phyloP scores from a whole-genome alignment of 768 basidiomycete species.

The Phylloporus sp. region DNA sequence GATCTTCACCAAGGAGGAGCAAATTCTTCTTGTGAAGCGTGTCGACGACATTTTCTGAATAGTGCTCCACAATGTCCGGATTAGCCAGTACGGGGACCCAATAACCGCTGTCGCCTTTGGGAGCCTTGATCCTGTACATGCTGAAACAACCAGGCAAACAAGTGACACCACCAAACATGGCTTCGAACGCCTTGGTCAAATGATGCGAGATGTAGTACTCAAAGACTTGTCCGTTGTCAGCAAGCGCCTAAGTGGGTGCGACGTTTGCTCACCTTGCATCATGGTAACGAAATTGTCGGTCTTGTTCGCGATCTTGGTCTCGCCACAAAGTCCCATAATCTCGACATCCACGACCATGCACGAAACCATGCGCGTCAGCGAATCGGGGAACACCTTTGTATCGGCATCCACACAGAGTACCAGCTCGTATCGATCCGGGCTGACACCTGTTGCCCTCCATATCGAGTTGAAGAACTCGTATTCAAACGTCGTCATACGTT shows the following conservation, averaged over 20 bases:
- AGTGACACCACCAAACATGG: conserved; percentile 98
- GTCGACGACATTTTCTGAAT: conserved; percentile 99
- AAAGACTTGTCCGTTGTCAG: conserved; percentile 59
- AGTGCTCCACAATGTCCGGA: conserved; percentile 97
- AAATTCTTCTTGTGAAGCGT: conserved; percentile 99
- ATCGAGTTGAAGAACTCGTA: conserved; percentile 99
- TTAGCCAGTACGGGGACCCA: conserved; percentile 99
- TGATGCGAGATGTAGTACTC: conserved; percentile 99
- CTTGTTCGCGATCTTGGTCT: conserved; percentile 99
- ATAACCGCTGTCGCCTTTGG: conserved; percentile 92
- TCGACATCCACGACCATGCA: conserved; percentile 97
- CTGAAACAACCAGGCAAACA: conserved; percentile 99
- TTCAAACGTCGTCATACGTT: conserved; percentile 99
- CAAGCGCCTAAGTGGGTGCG: neutral
- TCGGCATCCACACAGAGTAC: conserved; percentile 96
- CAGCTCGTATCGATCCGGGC: conserved; percentile 92
- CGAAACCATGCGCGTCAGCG: conserved; percentile 89
- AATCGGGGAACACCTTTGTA: conserved; percentile 99
- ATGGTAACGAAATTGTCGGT: conserved; percentile 98
- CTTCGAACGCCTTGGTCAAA: conserved; percentile 98
- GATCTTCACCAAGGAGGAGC: conserved; percentile 96
- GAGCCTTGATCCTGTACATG: conserved; percentile 99
- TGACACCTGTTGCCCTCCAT: conserved; percentile 93
- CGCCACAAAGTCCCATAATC: conserved; percentile 98
- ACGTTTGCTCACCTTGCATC: conserved; percentile 83